Evolutionary conservation across 2,329 filamentous ascomycete species (phyloP), one percentile per base, ranked within the genome.

Genomic region (Fusarium tjaetaba): DNA sequence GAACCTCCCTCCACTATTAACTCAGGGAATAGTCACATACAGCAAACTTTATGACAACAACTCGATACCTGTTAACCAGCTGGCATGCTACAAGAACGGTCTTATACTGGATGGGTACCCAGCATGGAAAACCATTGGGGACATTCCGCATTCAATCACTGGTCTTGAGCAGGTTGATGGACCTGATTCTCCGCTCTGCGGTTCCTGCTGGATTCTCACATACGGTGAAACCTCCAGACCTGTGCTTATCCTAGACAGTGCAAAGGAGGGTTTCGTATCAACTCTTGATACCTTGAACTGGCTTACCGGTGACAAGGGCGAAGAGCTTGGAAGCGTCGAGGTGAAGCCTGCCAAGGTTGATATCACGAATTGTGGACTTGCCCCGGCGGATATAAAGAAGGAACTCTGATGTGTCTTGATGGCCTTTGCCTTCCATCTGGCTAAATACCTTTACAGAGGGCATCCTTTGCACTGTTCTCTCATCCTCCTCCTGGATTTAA

Each of bases 401-500:
- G 49, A 36, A 52, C 49, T 36, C n/a, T 52, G 48, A 51, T 51
- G 8, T 13, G 8, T 16, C 22, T 10, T 51, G 48, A 11, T 51
- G 16, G 16, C 8, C 14, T n/a, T 51, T 51, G 8, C 16, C 5
- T 32, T 8, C 15, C 7, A 10, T 51, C 7, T 51, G 28, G 10
- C 28, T 14, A 24, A 18, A 24, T 20, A 1, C 3, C 5, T 10
- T 24, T 3, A 7, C 2, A 0, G 30, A 18, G 2, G 22, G 11
- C 22, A 13, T 32, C 1, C 1, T 51, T 24, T 32, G 1, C 3
- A n/a, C 22, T 51, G 7, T 6, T 16, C 20, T 18, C 22, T 32
- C 15, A 32, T 18, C 15, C 9, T 13, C 11, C 10, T 49, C 15
- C 30, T n/a, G 15, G 10, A 1, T n/a, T n/a, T n/a, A n/a, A 48